Evolutionary conservation across 768 basidiomycete genomes (phyloP).

Genomic region (Russula sp.): DNA sequence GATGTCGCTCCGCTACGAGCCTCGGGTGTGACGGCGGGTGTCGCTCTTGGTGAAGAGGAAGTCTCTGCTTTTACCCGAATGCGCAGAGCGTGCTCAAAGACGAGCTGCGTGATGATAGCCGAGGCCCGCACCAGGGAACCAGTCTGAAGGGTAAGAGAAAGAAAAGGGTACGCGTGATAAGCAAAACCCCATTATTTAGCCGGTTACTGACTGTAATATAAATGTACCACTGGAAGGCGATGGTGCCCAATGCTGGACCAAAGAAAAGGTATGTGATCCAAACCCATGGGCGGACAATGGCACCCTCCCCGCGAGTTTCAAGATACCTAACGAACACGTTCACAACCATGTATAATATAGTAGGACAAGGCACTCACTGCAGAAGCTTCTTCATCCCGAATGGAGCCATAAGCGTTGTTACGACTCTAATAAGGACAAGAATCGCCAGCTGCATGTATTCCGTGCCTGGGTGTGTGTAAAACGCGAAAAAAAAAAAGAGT

Average conservation of each 20-base stretch:
- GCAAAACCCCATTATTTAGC: background rate
- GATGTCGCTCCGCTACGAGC: constrained; percentile 28
- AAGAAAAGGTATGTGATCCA: constrained; percentile 57
- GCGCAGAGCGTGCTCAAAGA: constrained; percentile 56
- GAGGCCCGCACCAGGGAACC: constrained; percentile 42
- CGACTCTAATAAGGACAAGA: constrained; percentile 13
- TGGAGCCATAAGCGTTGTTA: constrained; percentile 34
- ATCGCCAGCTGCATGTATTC: constrained; percentile 24
- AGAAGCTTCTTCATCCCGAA: constrained; percentile 38
- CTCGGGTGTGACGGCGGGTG: constrained; percentile 27
- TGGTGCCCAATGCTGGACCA: constrained; percentile 44
- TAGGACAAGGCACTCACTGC: constrained; percentile 28
- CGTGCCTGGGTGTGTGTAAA: constrained; percentile 11
- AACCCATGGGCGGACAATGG: constrained; percentile 60
- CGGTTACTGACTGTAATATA: constrained; percentile 37
- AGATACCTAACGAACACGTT: constrained; percentile 46
- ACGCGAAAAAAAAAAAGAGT: background rate
- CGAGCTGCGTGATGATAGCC: constrained; percentile 50
- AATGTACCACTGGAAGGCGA: constrained; percentile 54
- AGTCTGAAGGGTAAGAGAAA: constrained; percentile 31
- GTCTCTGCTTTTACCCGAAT: constrained; percentile 49
- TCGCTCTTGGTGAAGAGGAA: constrained; percentile 31
- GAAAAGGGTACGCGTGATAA: background rate
- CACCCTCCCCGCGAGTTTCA: constrained; percentile 49
- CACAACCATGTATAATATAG: background rate